phyloP scores from a whole-genome alignment of 495 filamentous ascomycete genomes.

The Xylaria acuta region DNA sequence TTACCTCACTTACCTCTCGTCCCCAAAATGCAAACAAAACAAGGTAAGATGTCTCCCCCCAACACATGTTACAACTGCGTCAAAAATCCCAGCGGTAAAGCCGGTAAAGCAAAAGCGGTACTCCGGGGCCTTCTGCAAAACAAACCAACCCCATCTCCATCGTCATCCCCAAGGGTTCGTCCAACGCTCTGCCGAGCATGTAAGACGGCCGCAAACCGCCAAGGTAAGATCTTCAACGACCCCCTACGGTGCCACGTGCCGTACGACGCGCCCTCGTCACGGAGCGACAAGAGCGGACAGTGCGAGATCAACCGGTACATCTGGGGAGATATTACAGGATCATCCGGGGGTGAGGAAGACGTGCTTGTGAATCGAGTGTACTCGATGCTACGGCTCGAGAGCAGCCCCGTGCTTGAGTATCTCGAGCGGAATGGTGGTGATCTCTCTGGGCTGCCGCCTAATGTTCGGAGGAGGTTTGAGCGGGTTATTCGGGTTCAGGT shows the following conservation, averaged over 20 bases:
- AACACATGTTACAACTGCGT: background rate
- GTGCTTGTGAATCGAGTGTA: background rate
- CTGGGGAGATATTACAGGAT: background rate
- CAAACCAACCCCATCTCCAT: background rate
- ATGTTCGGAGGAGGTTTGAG: background rate
- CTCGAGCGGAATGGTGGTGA: background rate
- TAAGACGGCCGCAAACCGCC: background rate
- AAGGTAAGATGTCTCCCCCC: background rate
- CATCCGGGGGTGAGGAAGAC: background rate
- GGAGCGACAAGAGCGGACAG: background rate
- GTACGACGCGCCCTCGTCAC: background rate
- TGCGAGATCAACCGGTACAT: background rate
- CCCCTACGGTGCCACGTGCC: background rate
- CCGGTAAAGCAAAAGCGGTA: background rate
- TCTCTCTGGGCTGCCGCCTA: background rate
- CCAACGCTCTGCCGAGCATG: background rate
- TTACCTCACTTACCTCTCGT: background rate
- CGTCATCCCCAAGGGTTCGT: no score
- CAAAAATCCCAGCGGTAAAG: background rate
- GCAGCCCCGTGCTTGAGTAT: background rate
- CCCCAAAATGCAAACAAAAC: background rate
- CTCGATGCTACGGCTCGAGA: slow-evolving; percentile 1
- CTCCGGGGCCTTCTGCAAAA: background rate
- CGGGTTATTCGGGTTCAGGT: background rate
- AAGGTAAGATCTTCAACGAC: background rate